Evolutionary conservation across 495 filamentous ascomycete genomes (phyloP).

Genomic region (Aspergillus avenaceus): DNA sequence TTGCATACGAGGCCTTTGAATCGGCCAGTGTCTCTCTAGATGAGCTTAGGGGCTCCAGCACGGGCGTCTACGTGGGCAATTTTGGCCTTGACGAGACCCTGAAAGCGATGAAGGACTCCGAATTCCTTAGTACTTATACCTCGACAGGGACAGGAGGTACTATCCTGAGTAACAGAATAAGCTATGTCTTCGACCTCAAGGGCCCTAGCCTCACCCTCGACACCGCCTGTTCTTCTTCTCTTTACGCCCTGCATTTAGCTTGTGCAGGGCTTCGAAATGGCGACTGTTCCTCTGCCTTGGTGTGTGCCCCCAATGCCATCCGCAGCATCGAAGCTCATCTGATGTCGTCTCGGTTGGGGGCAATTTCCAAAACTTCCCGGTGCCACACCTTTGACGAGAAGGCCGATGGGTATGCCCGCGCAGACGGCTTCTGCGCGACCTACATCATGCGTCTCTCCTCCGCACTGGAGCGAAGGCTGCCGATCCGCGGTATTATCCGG

Average conservation of each 20-base stretch:
- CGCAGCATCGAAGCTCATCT: neutral
- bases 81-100: neutral
- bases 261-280: neutral
- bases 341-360: neutral
- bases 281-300: neutral
- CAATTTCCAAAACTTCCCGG: neutral
- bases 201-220: neutral
- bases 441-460: slow-evolving; percentile 26
- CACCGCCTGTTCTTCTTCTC: neutral
- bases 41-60: neutral
- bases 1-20: neutral
- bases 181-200: slow-evolving; percentile 6
- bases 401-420: slow-evolving; percentile 35
- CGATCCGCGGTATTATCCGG: slow-evolving; percentile 24
- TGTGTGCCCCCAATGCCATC: neutral
- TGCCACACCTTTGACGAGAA: slow-evolving; percentile 23
- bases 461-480: slow-evolving; percentile 19
- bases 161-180: slow-evolving; percentile 3
- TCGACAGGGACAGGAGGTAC: slow-evolving; percentile 1
- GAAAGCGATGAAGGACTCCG: neutral
- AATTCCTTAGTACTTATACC: neutral
- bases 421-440: slow-evolving; percentile 29
- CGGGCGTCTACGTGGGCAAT: neutral
- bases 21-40: neutral
- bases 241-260: neutral